Evolutionary conservation across 371 early-diverging fungal species (phyloP), one percentile per base, ranked within the genome.

Genomic region (Apophysomyces variabilis): DNA sequence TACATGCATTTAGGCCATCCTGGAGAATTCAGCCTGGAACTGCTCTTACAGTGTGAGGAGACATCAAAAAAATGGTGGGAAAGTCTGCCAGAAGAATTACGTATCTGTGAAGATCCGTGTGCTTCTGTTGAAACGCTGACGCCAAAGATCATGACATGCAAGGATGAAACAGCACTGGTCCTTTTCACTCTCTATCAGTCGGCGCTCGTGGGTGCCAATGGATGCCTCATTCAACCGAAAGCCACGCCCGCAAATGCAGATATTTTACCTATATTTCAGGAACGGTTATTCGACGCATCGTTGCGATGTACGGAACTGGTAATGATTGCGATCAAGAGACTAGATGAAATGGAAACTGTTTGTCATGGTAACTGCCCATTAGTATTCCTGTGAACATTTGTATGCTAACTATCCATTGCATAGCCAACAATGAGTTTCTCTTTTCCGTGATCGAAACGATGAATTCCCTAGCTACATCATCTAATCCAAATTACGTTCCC

Each of bases 11-110:
- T 50, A 26, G 54, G 54, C 4, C 4, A 50, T 7, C 21, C 54
- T 50, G 54, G 54, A 21, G 54, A 50, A 21, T 50, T 50, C 3
- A 50, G 54, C 21, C 54, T 50, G 21, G 54, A 50, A 8, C 54
- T 50, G 21, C n/a, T 50, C 16, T 11, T 50, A 26, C 21, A 8
- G 7, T 50, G 54, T 21, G 54, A 50, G 21, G 21, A 18, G 21
- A 11, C 21, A 4, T 21, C 54, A 21, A 50, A 6, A 50, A 21
- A 50, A 21, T 50, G 54, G 54, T 50, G 54, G 54, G 5, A 21
- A 18, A 21, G 21, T 21, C 11, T 50, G 21, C 54, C 54, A 32
- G 54, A n/a, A 4, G 11, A 21, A 5, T 50, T 50, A 9, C 54
- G 54, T 9, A 21, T 50, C 16, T 50, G 54, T 21, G 54, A 50